Evolutionary conservation across 805 yeast species (phyloP), one percentile per base, ranked within the genome.

Genomic region (Starmera pachycereana): DNA sequence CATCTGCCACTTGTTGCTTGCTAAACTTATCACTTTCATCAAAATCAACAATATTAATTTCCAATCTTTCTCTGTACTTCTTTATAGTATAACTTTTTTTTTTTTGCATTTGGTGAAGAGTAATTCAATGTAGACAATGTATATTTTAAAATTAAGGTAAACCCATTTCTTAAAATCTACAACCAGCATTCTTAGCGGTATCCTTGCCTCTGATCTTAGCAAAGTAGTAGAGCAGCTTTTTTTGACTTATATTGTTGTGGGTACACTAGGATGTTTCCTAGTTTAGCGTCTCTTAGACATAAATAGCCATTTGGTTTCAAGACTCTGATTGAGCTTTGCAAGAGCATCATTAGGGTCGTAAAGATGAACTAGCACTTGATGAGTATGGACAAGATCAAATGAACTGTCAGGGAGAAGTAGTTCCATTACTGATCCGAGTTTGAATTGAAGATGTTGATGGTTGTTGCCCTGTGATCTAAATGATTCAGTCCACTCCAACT

Each of bases 381-480:
- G 67, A 14, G 61, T 54, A 51, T 54, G 58, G 7, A 65, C 65
- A n/a, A 66, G 41, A 41, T 66, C 71, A 45, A 66, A 66, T 5
- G 60, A 45, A 35, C 59, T 49, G 43, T 66, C 68, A 4, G 50
- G 51, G 45, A 54, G 65, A 1, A 62, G 63, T 37, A 65, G 46
- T 3, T 48, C 33, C 40, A 56, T 57, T 13, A 53, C 59, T 18
- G 64, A 60, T 5, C 59, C 69, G 11, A 45, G 37, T 44, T 44
- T 44, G 22, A 38, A 38, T 12, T 12, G 29, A 13, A 38, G 37
- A 27, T 33, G 33, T 4, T 13, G 14, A 3, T 10, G 6, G 7
- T 25, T 19, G 14, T 14, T 13, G 6, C 13, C 18, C 10, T 19
- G 12, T 10, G 22, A 19, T 8, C 18, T 11, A 6, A 29, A 13